Conservation (phyloP, 768 basidiomycete genomes). For the Tricholoma furcatifolium region DNA sequence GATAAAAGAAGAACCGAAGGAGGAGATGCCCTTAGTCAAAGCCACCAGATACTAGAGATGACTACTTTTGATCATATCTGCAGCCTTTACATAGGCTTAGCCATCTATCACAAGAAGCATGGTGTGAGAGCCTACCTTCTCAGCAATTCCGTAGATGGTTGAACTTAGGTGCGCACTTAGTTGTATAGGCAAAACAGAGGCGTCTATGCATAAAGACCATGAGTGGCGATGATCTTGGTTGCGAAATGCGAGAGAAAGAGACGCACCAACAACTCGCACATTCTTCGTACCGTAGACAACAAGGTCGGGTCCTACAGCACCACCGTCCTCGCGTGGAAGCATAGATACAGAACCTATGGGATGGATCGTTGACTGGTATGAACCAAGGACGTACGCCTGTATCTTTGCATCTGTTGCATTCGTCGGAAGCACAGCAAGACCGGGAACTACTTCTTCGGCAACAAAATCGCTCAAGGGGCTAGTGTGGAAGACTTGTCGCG, state of each 20-base stretch:
- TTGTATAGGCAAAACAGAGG: constrained; percentile 14
- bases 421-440: constrained; percentile 2
- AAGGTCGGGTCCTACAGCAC: too few species aligned
- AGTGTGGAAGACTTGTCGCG: constrained; percentile 9
- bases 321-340: constrained; percentile 13
- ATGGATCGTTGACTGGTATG: constrained; percentile 6
- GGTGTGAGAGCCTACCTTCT: constrained; percentile 6
- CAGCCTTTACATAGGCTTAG: neutral
- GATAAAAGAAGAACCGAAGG: too few species aligned
- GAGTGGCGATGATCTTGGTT: neutral
- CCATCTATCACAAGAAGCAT: neutral
- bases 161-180: constrained; percentile 12
- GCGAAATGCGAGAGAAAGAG: neutral
- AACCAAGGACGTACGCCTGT: constrained; percentile 1
- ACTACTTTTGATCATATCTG: constrained; percentile 11
- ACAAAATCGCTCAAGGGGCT: constrained; percentile 3
- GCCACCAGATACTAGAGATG: too few species aligned
- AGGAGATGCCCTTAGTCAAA: too few species aligned
- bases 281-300: constrained; percentile 15
- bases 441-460: constrained; percentile 7
- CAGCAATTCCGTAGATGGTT: too few species aligned
- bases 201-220: constrained; percentile 1
- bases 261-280: constrained; percentile 14
- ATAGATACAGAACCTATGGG: constrained; percentile 14
- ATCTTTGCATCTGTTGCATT: constrained; percentile 7